A percentile compares a stretch with the other conserved stretches of the same genome.
Evolutionary conservation across 2,329 filamentous ascomycete species (phyloP).

Genomic region (Exophiala xenobiotica): DNA sequence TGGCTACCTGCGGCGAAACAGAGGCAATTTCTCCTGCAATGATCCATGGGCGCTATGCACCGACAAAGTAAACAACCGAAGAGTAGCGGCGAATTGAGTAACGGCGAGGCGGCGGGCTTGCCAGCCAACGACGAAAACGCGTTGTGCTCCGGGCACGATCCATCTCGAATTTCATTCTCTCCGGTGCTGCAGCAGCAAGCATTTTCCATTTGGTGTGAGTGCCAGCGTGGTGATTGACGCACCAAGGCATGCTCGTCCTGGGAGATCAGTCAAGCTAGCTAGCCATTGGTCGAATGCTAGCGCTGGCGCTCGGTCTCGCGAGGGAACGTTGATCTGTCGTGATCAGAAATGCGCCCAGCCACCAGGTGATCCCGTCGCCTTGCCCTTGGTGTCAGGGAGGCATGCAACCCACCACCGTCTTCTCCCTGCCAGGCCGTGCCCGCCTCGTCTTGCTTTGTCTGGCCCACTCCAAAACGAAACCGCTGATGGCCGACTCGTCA

Average conservation of each 20-base stretch:
- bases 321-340: slow-evolving; percentile 32
- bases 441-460: slow-evolving; percentile 27
- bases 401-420: slow-evolving; percentile 26
- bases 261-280: slow-evolving; percentile 16
- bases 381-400: slow-evolving; percentile 17
- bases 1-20: not conserved
- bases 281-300: slow-evolving; percentile 20
- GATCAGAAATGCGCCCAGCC: slow-evolving; percentile 33
- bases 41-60: slow-evolving; percentile 1
- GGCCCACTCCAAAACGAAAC: slow-evolving; percentile 26
- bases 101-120: slow-evolving; percentile 1
- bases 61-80: slow-evolving; percentile 8
- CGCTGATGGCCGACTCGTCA: slow-evolving; percentile 29
- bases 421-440: slow-evolving; percentile 23
- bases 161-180: not conserved
- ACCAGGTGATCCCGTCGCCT: slow-evolving; percentile 26
- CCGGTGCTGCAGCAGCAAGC: not conserved
- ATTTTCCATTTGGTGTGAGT: slow-evolving; percentile 2
- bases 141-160: slow-evolving; percentile 6
- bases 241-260: not conserved
- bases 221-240: not conserved
- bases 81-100: slow-evolving; percentile 11
- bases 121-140: slow-evolving; percentile 9
- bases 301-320: slow-evolving; percentile 26
- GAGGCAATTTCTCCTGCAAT: slow-evolving; percentile 9